Evolutionary conservation across 768 basidiomycete species (phyloP), one percentile per base, ranked within the genome.

Genomic region (Termitomyces sp.): DNA sequence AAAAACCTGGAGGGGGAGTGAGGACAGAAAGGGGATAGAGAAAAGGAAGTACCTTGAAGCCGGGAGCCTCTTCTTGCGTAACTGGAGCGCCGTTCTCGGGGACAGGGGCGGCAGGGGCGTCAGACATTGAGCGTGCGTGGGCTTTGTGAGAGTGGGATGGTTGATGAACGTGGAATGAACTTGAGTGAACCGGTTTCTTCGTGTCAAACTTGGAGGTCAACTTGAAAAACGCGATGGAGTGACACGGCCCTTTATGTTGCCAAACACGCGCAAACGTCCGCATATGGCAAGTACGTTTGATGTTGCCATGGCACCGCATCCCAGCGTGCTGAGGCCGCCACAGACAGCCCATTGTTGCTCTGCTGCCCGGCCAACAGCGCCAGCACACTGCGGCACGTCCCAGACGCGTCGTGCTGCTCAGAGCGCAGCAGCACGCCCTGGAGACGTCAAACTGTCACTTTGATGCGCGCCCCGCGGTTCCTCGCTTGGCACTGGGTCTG

Each of bases 51-150:
- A 90, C 90, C 84, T 92, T 93, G 87, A 86, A 88, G 72, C 83
- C 85, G 69, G 85, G 83, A 64, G 79, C 78, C 80, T 90, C 87
- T 75, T 90, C 85, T 77, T 89, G 88, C 78, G 83, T 73, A 82
- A 77, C 82, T 78, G 85, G 84, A 84, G 85, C 88, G 87, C 90
- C 90, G 74, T 88, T 88, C 78, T 88, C 85, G 58, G 83, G 81
- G 76, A 88, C 85, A 74, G 76, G 79, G 81, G 89, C 87, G 86
- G 87, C 86, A 79, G 84, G 88, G 88, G 88, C 90, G 71, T 92
- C 89, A 79, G 91, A 92, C 90, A 92, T 92, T 78, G 81, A 76
- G 76, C 71, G 73, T 69, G 71, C 44, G 61, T 75, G 76, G 77
- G 79, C 77, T 77, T 80, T 76, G 75, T 79, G 79, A 74, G 72